Conservation (phyloP, 2,329 filamentous ascomycete genomes). For the Colletotrichum sp. region DNA sequence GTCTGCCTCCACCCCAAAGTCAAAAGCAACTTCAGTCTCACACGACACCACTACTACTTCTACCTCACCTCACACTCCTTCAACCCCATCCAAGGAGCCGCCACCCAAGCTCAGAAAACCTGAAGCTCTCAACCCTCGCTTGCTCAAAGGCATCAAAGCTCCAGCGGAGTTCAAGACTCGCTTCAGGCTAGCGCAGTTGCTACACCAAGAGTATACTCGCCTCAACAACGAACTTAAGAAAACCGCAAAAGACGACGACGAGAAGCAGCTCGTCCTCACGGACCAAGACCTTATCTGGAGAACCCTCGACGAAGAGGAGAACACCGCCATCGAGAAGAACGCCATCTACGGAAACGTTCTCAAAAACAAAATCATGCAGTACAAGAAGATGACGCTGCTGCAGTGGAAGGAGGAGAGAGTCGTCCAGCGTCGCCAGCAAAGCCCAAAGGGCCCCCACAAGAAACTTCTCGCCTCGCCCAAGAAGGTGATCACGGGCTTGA, state of each 20-base stretch:
- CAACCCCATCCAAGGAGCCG: conserved; percentile 18
- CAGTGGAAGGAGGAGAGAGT: conserved; percentile 73
- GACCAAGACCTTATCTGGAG: conserved; percentile 71
- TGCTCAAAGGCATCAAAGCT: conserved; percentile 59
- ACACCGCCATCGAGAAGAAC: conserved; percentile 68
- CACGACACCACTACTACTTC: not conserved
- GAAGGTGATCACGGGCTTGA: conserved; percentile 73
- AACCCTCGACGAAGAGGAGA: conserved; percentile 80
- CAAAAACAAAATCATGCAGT: conserved; percentile 77
- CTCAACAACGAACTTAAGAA: conserved; percentile 69
- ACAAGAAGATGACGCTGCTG: conserved; percentile 75
- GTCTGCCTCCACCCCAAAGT: not conserved
- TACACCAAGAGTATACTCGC: conserved; percentile 70
- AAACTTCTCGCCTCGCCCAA: conserved; percentile 43
- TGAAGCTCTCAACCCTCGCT: conserved; percentile 71
- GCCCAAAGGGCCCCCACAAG: conserved; percentile 32
- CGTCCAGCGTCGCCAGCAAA: conserved; percentile 29
- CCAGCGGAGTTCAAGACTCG: conserved; percentile 64
- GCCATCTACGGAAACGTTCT: conserved; percentile 83
- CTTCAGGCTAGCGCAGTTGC: conserved; percentile 61
- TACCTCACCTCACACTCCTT: conserved; percentile 4
- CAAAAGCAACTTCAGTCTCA: not conserved
- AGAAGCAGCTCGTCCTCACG: conserved; percentile 60
- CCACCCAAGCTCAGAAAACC: conserved; percentile 32
- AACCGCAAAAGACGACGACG: conserved; percentile 52